A percentile compares a stretch with the other conserved stretches of the same genome.
phyloP scores from a whole-genome alignment of 805 yeast species.

The Dipodascus geniculatus region DNA sequence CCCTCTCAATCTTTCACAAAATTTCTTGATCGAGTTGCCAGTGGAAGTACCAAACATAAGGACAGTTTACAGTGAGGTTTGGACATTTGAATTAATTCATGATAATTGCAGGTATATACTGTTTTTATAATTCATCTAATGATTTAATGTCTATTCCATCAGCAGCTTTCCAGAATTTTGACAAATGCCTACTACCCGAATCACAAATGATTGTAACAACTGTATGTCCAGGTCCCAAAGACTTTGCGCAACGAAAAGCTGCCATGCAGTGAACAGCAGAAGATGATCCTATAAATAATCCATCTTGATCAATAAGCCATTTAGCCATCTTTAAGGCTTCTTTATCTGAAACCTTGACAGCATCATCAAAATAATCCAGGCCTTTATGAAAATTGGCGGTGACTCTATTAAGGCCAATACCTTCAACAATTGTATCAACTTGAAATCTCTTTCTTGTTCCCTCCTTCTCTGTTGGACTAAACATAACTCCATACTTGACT shows the following conservation, averaged over 20 bases:
- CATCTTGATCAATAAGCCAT: constrained; percentile 68
- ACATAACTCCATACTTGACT: constrained; percentile 87
- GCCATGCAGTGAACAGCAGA: constrained; percentile 94
- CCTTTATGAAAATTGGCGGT: constrained; percentile 73
- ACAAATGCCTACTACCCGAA: constrained; percentile 79
- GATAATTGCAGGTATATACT: too few relatives aligned
- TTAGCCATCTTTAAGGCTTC: constrained; percentile 87
- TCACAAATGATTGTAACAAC: constrained; percentile 87
- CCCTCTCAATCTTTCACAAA: neutral
- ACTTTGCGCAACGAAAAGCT: constrained; percentile 49
- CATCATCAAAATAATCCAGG: constrained; percentile 59
- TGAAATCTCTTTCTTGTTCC: constrained; percentile 93
- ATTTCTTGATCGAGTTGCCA: neutral
- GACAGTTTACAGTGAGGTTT: too few relatives aligned
- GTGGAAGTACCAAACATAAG: neutral
- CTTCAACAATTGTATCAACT: constrained; percentile 90
- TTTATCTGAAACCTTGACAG: constrained; percentile 65
- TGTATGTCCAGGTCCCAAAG: constrained; percentile 45
- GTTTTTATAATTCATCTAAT: neutral
- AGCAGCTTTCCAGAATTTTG: constrained; percentile 72
- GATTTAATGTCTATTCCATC: constrained; percentile 1
- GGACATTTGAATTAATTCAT: too few relatives aligned
- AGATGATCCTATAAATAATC: constrained; percentile 83
- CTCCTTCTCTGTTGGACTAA: constrained; percentile 75
- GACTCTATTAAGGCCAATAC: constrained; percentile 81